These are phyloP conservation scores for Gossypium australe DNA, from an alignment of 345 rosid genomes.

Conservation along the genomic window DNA sequence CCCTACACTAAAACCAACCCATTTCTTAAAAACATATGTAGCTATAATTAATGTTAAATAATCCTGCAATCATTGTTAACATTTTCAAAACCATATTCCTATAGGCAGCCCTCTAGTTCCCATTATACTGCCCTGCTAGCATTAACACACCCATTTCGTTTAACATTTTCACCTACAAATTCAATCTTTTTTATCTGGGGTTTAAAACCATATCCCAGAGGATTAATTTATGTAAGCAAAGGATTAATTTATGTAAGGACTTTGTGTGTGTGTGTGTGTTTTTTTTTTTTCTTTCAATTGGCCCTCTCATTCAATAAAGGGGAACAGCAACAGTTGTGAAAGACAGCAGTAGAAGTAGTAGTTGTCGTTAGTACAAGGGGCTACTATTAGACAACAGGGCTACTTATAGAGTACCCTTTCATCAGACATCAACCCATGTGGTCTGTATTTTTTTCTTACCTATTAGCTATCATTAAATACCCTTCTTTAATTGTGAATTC, in stretches of 20 bases:
- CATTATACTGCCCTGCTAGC: too few species aligned
- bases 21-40: background rate
- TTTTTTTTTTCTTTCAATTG: background rate
- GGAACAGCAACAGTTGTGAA: background rate
- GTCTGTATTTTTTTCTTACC: background rate
- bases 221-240: too few species aligned
- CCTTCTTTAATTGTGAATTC: background rate
- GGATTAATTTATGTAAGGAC: too few species aligned
- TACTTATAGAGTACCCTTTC: background rate
- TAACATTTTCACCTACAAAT: background rate
- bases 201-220: too few species aligned
- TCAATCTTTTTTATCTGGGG: background rate
- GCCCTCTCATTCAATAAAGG: background rate
- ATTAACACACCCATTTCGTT: background rate
- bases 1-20: background rate
- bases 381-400: slow-evolving; percentile 4
- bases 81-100: too few species aligned
- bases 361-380: background rate
- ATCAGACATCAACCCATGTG: slow-evolving; percentile 1
- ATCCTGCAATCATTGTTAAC: background rate
- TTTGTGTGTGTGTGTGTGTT: too few species aligned
- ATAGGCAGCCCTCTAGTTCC: too few species aligned
- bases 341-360: background rate
- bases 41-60: too few species aligned
- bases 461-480: background rate